Evolutionary conservation across 1,139 yeast species (phyloP), one percentile per base, ranked within the genome.

Genomic region (Lodderomyces jiufengensis): DNA sequence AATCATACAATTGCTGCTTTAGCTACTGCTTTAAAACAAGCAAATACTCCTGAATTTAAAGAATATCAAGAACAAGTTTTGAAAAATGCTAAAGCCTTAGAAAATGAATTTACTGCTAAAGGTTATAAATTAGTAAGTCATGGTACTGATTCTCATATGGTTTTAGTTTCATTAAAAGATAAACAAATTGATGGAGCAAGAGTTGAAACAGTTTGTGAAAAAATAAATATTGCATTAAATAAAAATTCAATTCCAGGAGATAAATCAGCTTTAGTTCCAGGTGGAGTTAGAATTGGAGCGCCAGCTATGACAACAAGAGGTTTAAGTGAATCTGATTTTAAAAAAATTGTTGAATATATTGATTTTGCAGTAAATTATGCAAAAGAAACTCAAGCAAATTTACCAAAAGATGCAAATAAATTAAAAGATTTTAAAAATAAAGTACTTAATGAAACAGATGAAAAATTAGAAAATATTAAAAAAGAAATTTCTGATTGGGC

Each of bases 281-380:
- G 95, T 63, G 98, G 98, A 65, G 81, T 92, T 47, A 86, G 98
- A 71, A 83, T 92, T 47, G 98, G 98, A 60, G 88, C 98, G 29
- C 98, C 98, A 50, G 97, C 97, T 45, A 92, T 92, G 98, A 78
- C 97, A 46, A 86, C 97, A 44, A 85, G 98, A 71, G 98, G 97
- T 54, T 78, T 90, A 57, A 83, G 86, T 49, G 87, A 82, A 59
- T 83, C 73, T 47, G 97, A 92, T 59, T 92, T 90, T 68, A 76
- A 70, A 56, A 80, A 74, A 61, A 86, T 92, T 52, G 97, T 84
- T 43, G 67, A 70, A 44, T 90, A 82, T 74, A 86, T 90, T 54
- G 92, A 88, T 68, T 70, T 73, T 51, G 90, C 95, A 32, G 92
- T 90, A 45, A 71, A 77, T 53, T 79, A 81, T 54, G 92, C 97